Percentiles rank a stretch among this genome's conserved stretches.
Conservation (phyloP, 306 rosid genomes). For the Ormosia semicastrata region DNA sequence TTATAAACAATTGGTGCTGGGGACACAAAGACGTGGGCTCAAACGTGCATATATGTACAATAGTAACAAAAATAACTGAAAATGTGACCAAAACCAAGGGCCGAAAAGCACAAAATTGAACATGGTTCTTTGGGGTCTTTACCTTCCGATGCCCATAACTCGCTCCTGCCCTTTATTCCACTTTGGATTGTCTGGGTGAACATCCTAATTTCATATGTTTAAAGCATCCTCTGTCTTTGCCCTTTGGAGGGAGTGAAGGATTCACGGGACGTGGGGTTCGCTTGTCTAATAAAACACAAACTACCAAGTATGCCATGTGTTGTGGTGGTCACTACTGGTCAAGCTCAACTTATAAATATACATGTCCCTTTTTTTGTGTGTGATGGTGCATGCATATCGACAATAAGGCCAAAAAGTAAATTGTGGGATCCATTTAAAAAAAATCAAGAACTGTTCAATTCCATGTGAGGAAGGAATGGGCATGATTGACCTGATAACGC, state of each 20-base stretch:
- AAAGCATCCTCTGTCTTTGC: slow-evolving; percentile 15
- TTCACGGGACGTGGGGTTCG: slow-evolving; percentile 29
- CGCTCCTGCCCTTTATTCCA: slow-evolving; percentile 4
- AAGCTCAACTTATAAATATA: not conserved
- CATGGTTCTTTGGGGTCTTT: not conserved
- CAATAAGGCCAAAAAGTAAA: not conserved
- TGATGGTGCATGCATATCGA: not conserved
- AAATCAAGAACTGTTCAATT: not conserved
- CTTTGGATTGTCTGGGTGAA: slow-evolving; percentile 11
- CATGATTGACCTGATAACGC: not conserved
- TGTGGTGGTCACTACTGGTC: not conserved
- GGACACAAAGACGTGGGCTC: not conserved
- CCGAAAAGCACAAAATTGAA: not conserved
- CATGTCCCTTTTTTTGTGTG: not conserved
- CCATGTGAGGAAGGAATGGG: not conserved
- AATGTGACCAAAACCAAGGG: not conserved
- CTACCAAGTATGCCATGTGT: slow-evolving; percentile 20
- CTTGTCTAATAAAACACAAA: not conserved
- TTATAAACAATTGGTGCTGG: not conserved
- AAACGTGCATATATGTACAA: not conserved
- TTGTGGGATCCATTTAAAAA: not conserved
- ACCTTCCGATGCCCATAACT: not conserved
- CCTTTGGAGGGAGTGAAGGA: slow-evolving; percentile 17
- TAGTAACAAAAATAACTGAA: not conserved
- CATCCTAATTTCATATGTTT: not conserved